Percentiles rank a stretch among this genome's conserved stretches.
Conservation (phyloP, 1,284 basidiomycete genomes). For the Cryptococcus sp. region DNA sequence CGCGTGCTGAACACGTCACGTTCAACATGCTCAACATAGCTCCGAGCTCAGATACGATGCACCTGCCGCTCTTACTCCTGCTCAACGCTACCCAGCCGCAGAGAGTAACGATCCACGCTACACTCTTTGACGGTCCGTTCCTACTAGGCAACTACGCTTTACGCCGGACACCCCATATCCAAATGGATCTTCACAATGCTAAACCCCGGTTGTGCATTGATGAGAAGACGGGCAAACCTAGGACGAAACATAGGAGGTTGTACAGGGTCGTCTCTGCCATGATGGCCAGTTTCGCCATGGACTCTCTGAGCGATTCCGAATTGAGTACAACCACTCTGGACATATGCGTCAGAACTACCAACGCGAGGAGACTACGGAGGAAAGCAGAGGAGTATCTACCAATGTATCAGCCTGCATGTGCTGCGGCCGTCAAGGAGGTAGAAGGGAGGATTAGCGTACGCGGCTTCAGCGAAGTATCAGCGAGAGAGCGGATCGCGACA, state of each 20-base stretch:
- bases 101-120: background rate
- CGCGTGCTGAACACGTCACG: background rate
- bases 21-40: background rate
- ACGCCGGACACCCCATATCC: background rate
- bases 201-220: background rate
- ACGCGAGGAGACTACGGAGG: too few species aligned
- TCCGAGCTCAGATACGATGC: background rate
- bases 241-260: background rate
- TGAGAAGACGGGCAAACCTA: background rate
- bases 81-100: background rate
- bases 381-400: too few species aligned
- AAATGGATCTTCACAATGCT: background rate
- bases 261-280: background rate
- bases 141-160: background rate
- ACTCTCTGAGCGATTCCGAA: background rate
- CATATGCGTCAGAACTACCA: too few species aligned
- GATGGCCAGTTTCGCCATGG: background rate
- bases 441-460: too few species aligned
- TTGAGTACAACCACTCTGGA: too few species aligned
- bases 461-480: too few species aligned
- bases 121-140: background rate
- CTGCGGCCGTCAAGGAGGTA: too few species aligned
- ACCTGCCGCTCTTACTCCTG: background rate
- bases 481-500: too few species aligned
- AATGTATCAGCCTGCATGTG: too few species aligned